Evolutionary conservation across 2,329 filamentous ascomycete genomes (phyloP).

Genomic region (Nemania abortiva): DNA sequence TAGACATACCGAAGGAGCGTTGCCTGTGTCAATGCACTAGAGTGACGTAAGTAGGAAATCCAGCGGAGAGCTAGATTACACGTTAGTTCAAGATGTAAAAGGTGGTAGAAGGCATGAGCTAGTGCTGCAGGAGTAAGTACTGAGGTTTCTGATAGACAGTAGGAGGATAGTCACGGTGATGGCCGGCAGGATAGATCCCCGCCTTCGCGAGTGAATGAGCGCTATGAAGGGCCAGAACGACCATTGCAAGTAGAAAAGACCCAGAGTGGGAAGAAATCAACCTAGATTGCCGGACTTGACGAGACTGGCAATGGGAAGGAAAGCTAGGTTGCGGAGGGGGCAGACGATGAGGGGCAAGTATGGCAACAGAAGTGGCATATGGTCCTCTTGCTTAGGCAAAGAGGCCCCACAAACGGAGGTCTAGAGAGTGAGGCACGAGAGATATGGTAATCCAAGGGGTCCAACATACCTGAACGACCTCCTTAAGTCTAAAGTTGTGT

Average conservation of each 20-base stretch:
- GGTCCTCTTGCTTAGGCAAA: neutral
- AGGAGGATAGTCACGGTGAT: neutral
- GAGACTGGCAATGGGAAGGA: neutral
- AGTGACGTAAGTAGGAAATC: neutral
- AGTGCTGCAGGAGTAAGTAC: neutral
- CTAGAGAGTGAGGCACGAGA: neutral
- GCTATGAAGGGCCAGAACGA: neutral
- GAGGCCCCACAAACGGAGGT: neutral
- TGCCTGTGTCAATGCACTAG: neutral
- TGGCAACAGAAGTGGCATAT: neutral
- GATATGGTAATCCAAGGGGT: too few species aligned
- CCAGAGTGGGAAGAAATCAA: neutral
- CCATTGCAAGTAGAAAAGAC: neutral
- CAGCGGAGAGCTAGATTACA: neutral
- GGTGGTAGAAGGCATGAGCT: neutral
- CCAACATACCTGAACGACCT: neutral
- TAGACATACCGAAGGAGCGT: neutral
- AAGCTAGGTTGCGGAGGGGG: neutral
- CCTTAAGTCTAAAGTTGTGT: neutral
- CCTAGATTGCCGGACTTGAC: neutral
- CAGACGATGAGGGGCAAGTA: neutral
- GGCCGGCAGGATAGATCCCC: neutral
- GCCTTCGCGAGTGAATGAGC: neutral
- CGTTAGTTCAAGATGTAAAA: neutral
- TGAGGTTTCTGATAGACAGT: neutral